Conservation (phyloP, 495 filamentous ascomycete species). For the Penicillium ochrochloron region DNA sequence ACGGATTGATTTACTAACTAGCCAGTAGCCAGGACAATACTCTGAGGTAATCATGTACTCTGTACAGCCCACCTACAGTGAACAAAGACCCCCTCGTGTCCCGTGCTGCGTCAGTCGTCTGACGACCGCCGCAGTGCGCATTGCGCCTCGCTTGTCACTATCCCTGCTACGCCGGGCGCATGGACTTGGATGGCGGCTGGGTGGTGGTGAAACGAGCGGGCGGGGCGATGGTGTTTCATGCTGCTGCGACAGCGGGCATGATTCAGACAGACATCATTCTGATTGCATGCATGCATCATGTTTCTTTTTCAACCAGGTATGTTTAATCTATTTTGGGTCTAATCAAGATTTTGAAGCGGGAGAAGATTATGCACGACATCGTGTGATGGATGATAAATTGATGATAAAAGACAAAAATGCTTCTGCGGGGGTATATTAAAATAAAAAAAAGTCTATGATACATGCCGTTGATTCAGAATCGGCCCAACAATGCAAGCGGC, state of each 20-base stretch:
- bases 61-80: neutral
- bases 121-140: conserved; percentile 14
- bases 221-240: conserved; percentile 8
- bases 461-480: conserved; percentile 44
- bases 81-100: neutral
- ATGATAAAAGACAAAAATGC: conserved; percentile 35
- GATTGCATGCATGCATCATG: neutral
- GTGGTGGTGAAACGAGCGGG: conserved; percentile 29
- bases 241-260: neutral
- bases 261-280: neutral
- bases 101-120: conserved; percentile 16
- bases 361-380: conserved; percentile 30
- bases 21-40: neutral
- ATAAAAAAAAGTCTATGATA: conserved; percentile 45
- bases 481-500: conserved; percentile 30
- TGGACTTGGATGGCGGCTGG: neutral
- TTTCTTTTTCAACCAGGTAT: neutral
- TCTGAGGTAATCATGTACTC: neutral
- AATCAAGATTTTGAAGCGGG: neutral
- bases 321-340: neutral
- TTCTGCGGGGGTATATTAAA: conserved; percentile 49
- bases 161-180: conserved; percentile 5
- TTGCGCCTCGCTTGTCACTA: conserved; percentile 7
- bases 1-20: neutral
- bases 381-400: conserved; percentile 2